Percentiles rank a stretch among this genome's conserved stretches.
Conservation (phyloP, 768 basidiomycete species). For the Myochromella boudieri region DNA sequence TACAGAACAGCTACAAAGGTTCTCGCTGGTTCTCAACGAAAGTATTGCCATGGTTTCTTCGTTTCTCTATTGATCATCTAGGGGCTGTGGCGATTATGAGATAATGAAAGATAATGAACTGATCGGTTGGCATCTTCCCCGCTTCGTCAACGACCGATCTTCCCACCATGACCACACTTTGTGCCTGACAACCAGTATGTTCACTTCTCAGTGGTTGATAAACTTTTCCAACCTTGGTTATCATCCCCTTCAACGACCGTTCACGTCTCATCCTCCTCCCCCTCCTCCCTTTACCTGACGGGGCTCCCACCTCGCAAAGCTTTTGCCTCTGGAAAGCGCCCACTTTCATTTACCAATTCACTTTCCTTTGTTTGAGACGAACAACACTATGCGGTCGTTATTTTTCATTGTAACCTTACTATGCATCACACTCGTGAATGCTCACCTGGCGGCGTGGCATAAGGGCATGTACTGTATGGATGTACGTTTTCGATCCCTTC, state of each 20-base stretch:
- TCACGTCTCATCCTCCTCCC: slow-evolving; percentile 10
- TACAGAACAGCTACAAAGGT: too few relatives aligned
- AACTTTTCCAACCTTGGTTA: slow-evolving; percentile 10
- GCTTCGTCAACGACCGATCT: too few relatives aligned
- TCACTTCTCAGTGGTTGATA: slow-evolving; percentile 4
- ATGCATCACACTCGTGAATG: slow-evolving; percentile 21
- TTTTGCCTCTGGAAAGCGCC: not conserved
- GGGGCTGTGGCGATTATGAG: too few relatives aligned
- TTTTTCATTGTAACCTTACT: slow-evolving; percentile 9
- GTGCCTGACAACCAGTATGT: slow-evolving; percentile 12
- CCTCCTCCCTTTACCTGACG: not conserved
- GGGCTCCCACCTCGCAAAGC: not conserved
- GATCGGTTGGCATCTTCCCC: too few relatives aligned
- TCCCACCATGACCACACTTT: too few relatives aligned
- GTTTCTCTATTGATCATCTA: too few relatives aligned
- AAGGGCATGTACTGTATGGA: slow-evolving; percentile 48
- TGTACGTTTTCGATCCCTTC: slow-evolving; percentile 25
- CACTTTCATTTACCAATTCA: slow-evolving; percentile 13
- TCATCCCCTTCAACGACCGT: slow-evolving; percentile 2
- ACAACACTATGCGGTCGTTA: slow-evolving; percentile 4
- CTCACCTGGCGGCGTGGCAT: slow-evolving; percentile 43
- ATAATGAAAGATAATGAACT: too few relatives aligned
- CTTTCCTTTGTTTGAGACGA: slow-evolving; percentile 12
- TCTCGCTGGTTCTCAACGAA: too few relatives aligned
- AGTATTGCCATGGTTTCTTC: too few relatives aligned